phyloP scores from a whole-genome alignment of 345 rosid genomes.

The Pseudoturritis turrita region DNA sequence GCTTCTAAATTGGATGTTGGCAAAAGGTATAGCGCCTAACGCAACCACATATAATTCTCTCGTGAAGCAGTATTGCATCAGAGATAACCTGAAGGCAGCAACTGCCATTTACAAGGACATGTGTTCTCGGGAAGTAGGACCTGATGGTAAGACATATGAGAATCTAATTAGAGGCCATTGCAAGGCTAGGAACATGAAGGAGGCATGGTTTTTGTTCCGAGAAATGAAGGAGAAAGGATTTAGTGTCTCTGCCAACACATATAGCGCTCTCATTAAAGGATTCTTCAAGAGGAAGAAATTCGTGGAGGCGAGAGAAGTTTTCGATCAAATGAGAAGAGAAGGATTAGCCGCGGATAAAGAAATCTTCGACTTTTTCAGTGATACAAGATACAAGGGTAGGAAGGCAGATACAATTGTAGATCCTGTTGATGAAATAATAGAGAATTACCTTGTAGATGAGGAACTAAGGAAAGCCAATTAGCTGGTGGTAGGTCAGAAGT shows the following conservation, averaged over 20 bases:
- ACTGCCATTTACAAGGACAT: slow-evolving; percentile 50
- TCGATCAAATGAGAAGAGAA: slow-evolving; percentile 65
- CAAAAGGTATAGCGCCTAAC: slow-evolving; percentile 72
- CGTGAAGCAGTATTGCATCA: slow-evolving; percentile 66
- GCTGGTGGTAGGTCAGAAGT: slow-evolving; percentile 9
- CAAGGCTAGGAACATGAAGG: slow-evolving; percentile 98
- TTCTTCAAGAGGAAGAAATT: slow-evolving; percentile 69
- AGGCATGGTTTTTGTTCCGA: slow-evolving; percentile 74
- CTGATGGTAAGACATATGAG: slow-evolving; percentile 77
- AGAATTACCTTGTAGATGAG: slow-evolving; percentile 48
- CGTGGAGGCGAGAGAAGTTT: slow-evolving; percentile 63
- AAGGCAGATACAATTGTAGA: slow-evolving; percentile 51
- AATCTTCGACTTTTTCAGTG: slow-evolving; percentile 51
- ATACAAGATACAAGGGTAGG: slow-evolving; percentile 59
- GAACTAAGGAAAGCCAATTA: slow-evolving; percentile 30
- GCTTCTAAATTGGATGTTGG: slow-evolving; percentile 82
- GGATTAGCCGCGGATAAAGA: slow-evolving; percentile 62
- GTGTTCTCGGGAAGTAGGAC: slow-evolving; percentile 57
- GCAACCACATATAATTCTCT: slow-evolving; percentile 75
- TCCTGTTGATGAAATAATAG: slow-evolving; percentile 81
- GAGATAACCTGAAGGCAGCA: slow-evolving; percentile 50
- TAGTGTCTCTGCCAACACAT: slow-evolving; percentile 48
- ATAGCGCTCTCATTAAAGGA: slow-evolving; percentile 68
- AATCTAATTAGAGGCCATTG: slow-evolving; percentile 81
- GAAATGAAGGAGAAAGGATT: slow-evolving; percentile 73